Evolutionary conservation across 2,329 filamentous ascomycete genomes (phyloP), one percentile per base, ranked within the genome.

Genomic region (Fusarium coffeatum): DNA sequence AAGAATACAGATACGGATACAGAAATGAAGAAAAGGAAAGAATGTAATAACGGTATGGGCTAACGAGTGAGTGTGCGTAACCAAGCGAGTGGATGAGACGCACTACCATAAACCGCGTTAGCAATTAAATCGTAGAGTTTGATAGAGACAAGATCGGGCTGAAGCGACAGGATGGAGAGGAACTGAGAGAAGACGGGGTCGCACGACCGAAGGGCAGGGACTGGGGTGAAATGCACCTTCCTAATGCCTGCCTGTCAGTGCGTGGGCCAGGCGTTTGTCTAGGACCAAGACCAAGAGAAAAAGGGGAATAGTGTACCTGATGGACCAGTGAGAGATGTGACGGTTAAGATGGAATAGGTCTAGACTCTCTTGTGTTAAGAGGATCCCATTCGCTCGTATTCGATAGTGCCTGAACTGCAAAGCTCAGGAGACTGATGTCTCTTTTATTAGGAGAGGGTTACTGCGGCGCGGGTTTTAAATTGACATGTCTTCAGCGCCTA

Each of bases 71-170:
- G 59, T 55, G 54, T 71, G 68, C 61, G 65, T 66, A 67, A 67
- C 69, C 65, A 72, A 71, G 69, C 61, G 69, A 72, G 58, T 69
- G 69, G 69, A 63, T 69, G 61, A 71, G 64, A 66, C 69, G 68
- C 68, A 72, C 68, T 66, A 72, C 64, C 61, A 69, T 69, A 60
- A 66, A 69, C 53, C 57, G 65, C 54, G 69, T 66, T 66, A 71
- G 57, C 57, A 66, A 71, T 69, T 69, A 42, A 53, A 42, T 53
- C 27, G 34, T 53, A 53, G 30, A 42, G 65, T 63, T 45, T 59
- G 69, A 55, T 64, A 50, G 61, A 66, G 51, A 48, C 55, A 69
- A 69, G 68, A 71, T 72, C 56, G 60, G 55, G 54, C 49, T 49
- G 68, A 62, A 63, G 61, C 41, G 51, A 64, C 54, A 53, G 59